These are phyloP conservation scores for Umbilicaria muhlenbergii DNA, from an alignment of 495 filamentous ascomycete species.

Conservation along the genomic window DNA sequence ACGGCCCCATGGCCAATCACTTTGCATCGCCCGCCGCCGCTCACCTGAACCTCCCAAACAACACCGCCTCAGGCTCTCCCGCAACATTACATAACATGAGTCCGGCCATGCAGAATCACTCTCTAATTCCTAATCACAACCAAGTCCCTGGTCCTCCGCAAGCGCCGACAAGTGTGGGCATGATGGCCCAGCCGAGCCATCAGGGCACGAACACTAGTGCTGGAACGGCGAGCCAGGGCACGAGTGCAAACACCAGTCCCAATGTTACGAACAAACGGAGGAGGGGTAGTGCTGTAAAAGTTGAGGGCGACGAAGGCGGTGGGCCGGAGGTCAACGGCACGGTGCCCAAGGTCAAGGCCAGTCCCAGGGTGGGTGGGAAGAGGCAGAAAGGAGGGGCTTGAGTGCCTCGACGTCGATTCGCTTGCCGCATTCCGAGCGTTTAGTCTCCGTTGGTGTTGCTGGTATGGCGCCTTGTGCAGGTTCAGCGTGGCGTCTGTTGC, in stretches of 20 bases:
- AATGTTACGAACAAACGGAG: slow-evolving; percentile 63
- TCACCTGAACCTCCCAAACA: slow-evolving; percentile 31
- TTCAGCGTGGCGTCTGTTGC: no score
- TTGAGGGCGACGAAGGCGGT: slow-evolving; percentile 46
- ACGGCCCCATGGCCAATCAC: slow-evolving; percentile 23
- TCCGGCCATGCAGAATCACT: slow-evolving; percentile 15
- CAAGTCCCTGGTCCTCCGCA: slow-evolving; percentile 22
- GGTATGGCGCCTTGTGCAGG: no score
- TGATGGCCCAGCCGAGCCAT: slow-evolving; percentile 59
- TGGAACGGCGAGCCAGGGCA: slow-evolving; percentile 44
- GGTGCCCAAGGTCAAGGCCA: slow-evolving; percentile 37
- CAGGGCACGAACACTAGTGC: slow-evolving; percentile 41
- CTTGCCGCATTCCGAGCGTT: no score
- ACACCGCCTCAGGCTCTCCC: slow-evolving; percentile 30
- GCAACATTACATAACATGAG: slow-evolving; percentile 15
- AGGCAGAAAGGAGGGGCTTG: slow-evolving; percentile 29
- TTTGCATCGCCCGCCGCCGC: slow-evolving; percentile 36
- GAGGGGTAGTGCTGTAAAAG: slow-evolving; percentile 55
- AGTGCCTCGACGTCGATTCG: no score
- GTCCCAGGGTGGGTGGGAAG: slow-evolving; percentile 37
- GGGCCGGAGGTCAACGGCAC: slow-evolving; percentile 34
- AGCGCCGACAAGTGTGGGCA: slow-evolving; percentile 27
- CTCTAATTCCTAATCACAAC: slow-evolving; percentile 28
- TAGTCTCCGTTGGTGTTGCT: no score
- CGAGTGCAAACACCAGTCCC: slow-evolving; percentile 75